Evolutionary conservation across 495 filamentous ascomycete species (phyloP), one percentile per base, ranked within the genome.

Genomic region (Penicillium goetzii): DNA sequence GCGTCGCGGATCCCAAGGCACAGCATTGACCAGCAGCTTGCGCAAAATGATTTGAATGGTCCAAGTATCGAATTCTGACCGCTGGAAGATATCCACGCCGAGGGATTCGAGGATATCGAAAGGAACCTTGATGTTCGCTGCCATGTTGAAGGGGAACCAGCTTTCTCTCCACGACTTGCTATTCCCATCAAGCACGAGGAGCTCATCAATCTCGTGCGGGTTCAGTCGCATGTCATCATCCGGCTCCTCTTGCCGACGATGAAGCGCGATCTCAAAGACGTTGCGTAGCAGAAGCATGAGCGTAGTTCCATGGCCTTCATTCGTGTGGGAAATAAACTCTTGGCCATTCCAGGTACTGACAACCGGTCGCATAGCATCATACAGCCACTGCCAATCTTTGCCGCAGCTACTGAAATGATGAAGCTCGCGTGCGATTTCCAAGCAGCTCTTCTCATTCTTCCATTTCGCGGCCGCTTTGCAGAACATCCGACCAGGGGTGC

Each of bases 61-160:
- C 77, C 77, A 79, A 0, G 76, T 79, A 56, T 80, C 77, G 41
- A 76, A 80, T 19, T 59, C 56, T 36, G 75, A 56, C 36, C 79
- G 70, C 1, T 69, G 63, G 66, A 77, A 78, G 26, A 80, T 78
- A 49, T 79, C 72, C 4, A 79, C 73, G 6, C 77, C 77, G n/a
- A 79, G 61, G 9, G 56, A 56, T 36, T 64, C 53, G 23, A 79
- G 62, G 25, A 78, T 78, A 41, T 76, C 68, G 30, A 76, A 76
- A 0, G 77, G 77, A 7, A 78, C 67, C 10, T 65, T 69, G 32
- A 79, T 74, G 40, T 79, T 79, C 4, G 64, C 74, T 12, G 65
- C 59, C 34, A 75, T 56, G 11, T 68, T 71, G 50, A 77, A 79
- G 0, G 76, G 76, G 38, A 78, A 76, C 49, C 56, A 66, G 19